Conservation (phyloP, 768 basidiomycete species). For the Tulasnella sp. region DNA sequence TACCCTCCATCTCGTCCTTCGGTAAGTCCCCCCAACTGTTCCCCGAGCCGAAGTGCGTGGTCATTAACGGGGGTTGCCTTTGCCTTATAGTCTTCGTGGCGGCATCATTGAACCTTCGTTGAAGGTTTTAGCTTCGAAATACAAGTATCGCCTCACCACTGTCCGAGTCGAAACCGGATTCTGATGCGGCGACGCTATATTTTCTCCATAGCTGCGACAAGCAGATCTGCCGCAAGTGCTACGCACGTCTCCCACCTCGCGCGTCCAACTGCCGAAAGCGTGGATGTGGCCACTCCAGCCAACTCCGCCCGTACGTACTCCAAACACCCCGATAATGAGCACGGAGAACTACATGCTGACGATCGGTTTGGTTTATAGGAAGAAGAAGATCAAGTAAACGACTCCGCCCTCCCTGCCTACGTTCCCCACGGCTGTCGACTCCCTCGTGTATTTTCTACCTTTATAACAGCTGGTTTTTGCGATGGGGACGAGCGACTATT, state of each 20-base stretch:
- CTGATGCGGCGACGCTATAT: too few relatives aligned
- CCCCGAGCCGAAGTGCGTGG: not conserved
- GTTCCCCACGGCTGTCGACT: not conserved
- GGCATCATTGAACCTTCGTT: slow-evolving; percentile 97
- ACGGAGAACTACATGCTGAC: not conserved
- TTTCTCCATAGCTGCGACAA: slow-evolving; percentile 61
- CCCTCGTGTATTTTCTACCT: not conserved
- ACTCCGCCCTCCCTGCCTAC: not conserved
- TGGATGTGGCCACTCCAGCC: slow-evolving; percentile 81
- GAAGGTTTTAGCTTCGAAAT: slow-evolving; percentile 93
- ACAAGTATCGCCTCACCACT: too few relatives aligned
- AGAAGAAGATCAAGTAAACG: slow-evolving; percentile 89
- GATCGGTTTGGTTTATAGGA: slow-evolving; percentile 38
- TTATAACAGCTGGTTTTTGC: not conserved
- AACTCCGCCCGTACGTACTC: slow-evolving; percentile 78
- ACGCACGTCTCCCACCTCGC: slow-evolving; percentile 96
- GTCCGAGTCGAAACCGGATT: too few relatives aligned
- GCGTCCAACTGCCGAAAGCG: slow-evolving; percentile 99
- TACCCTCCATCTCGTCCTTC: slow-evolving; percentile 13
- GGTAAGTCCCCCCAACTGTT: slow-evolving; percentile 36
- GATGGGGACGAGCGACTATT: not conserved
- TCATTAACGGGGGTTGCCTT: slow-evolving; percentile 13
- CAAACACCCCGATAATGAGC: not conserved
- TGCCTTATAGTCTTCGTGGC: slow-evolving; percentile 78
- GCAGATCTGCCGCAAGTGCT: slow-evolving; percentile 99